Percentiles rank a stretch among this genome's conserved stretches.
These are phyloP conservation scores for Termitomyces sp. DNA, from an alignment of 768 basidiomycete genomes.

Conservation along the genomic window DNA sequence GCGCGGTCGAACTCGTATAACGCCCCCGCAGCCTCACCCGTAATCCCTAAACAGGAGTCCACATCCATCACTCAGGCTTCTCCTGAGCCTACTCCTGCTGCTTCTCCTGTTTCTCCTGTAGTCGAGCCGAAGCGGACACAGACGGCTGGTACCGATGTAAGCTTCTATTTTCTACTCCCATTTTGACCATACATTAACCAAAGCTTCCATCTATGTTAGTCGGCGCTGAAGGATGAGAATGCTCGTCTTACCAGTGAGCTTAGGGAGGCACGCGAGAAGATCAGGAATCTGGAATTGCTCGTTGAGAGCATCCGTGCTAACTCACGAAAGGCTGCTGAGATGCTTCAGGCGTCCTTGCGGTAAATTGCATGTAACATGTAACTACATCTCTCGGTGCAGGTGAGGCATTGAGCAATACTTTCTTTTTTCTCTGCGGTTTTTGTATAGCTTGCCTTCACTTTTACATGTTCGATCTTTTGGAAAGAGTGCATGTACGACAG, in stretches of 20 bases:
- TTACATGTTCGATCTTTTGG: no score
- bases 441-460: no score
- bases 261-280: conserved; percentile 75
- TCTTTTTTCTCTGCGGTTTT: no score
- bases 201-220: conserved; percentile 2
- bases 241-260: conserved; percentile 56
- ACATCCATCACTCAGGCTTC: conserved; percentile 9
- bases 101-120: conserved; percentile 8
- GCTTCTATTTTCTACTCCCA: neutral
- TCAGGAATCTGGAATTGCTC: conserved; percentile 78
- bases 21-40: conserved; percentile 21
- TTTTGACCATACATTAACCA: neutral
- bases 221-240: conserved; percentile 49
- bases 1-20: conserved; percentile 20
- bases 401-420: neutral
- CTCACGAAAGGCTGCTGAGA: conserved; percentile 68
- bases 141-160: conserved; percentile 23
- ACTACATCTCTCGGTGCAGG: neutral
- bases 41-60: conserved; percentile 11
- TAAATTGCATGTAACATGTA: neutral
- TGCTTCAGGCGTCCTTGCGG: conserved; percentile 27
- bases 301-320: conserved; percentile 72
- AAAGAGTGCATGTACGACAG: no score
- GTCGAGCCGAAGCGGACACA: conserved; percentile 15
- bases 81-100: conserved; percentile 12